Conservation (phyloP, 2,329 filamentous ascomycete species). For the Pyricularia sp. region DNA sequence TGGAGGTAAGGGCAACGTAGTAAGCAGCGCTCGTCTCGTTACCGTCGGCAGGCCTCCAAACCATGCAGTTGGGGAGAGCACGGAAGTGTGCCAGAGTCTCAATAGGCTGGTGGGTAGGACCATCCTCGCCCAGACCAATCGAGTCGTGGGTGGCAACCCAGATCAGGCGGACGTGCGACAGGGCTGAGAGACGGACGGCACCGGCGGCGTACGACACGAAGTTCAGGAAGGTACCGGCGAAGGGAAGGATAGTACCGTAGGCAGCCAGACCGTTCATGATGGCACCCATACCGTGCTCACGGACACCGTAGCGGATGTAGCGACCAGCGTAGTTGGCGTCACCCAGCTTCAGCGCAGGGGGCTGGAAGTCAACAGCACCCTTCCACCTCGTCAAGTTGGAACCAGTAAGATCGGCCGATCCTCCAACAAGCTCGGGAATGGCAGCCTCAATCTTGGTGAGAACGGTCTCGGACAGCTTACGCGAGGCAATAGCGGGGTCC, state of each 20-base stretch:
- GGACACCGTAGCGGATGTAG: constrained; percentile 85
- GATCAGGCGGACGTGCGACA: constrained; percentile 83
- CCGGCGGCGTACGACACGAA: constrained; percentile 97
- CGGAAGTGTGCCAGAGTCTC: constrained; percentile 98
- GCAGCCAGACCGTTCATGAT: constrained; percentile 92
- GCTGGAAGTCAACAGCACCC: constrained; percentile 93
- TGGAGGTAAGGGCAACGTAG: constrained; percentile 84
- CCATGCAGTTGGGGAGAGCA: constrained; percentile 96
- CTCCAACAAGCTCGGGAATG: constrained; percentile 84
- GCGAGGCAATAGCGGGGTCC: constrained; percentile 76
- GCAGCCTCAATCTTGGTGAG: constrained; percentile 73
- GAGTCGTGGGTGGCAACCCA: constrained; percentile 98
- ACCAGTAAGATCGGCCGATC: constrained; percentile 93
- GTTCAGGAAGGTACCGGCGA: constrained; percentile 95
- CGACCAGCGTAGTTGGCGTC: constrained; percentile 58
- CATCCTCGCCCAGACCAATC: constrained; percentile 97
- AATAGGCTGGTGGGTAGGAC: constrained; percentile 96
- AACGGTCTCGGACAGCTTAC: constrained; percentile 92
- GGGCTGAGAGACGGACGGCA: constrained; percentile 82
- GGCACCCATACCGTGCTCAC: constrained; percentile 84
- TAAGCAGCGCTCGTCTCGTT: constrained; percentile 98
- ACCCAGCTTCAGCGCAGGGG: constrained; percentile 70
- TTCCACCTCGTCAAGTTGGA: constrained; percentile 99
- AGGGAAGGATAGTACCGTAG: constrained; percentile 90
- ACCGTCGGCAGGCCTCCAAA: constrained; percentile 95